phyloP scores from a whole-genome alignment of 2,329 filamentous ascomycete species.

The Penicillium sp. region DNA sequence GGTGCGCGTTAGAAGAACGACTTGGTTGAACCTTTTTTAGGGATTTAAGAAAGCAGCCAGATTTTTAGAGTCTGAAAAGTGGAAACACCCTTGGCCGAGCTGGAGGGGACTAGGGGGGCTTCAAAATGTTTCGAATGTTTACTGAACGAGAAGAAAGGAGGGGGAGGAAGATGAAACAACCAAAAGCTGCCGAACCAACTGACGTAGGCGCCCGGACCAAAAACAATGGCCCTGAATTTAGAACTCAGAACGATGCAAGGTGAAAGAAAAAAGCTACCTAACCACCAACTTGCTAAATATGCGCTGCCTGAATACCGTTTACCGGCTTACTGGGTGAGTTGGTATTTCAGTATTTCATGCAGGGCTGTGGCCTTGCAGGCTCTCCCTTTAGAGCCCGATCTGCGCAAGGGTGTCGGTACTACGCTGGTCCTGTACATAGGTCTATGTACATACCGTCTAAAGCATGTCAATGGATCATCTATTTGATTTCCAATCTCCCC shows the following conservation, averaged over 20 bases:
- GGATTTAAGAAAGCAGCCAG: constrained; percentile 7
- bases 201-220: constrained; percentile 33
- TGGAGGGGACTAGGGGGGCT: constrained; percentile 14
- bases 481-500: not conserved
- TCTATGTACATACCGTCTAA: too few species aligned
- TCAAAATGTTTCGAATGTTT: constrained; percentile 25
- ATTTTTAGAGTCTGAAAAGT: not conserved
- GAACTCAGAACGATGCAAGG: not conserved
- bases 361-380: constrained; percentile 8
- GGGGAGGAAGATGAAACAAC: constrained; percentile 29
- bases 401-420: constrained; percentile 22
- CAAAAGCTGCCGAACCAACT: constrained; percentile 29
- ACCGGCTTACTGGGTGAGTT: not conserved
- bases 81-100: constrained; percentile 18
- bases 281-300: not conserved
- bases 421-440: not conserved
- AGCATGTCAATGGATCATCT: not conserved
- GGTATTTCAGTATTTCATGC: constrained; percentile 5
- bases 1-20: constrained; percentile 17
- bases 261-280: not conserved
- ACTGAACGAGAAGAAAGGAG: constrained; percentile 23
- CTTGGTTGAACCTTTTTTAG: not conserved
- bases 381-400: constrained; percentile 21
- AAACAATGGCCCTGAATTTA: constrained; percentile 22
- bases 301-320: not conserved